Percentiles rank a stretch among this genome's conserved stretches.
These are phyloP conservation scores for Pseudonectria foliicola DNA, from an alignment of 2,329 filamentous ascomycete species.

Conservation along the genomic window DNA sequence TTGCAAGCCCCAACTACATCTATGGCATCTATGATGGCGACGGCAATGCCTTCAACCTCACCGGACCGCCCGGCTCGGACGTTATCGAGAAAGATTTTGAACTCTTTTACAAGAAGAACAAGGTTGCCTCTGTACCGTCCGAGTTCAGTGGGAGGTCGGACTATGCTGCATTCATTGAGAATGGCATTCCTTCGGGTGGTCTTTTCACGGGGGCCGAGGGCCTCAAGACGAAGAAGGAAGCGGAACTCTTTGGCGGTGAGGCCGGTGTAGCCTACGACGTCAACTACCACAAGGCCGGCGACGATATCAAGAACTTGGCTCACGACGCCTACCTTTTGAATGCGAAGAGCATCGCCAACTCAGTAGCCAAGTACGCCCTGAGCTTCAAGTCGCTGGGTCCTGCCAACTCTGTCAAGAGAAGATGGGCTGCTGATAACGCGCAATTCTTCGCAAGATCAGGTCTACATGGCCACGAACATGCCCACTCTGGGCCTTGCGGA, in stretches of 20 bases:
- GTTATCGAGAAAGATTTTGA: constrained; percentile 53
- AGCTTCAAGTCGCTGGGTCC: constrained; percentile 30
- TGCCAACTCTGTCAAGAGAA: constrained; percentile 20
- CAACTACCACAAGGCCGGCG: constrained; percentile 40
- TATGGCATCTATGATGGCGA: constrained; percentile 54
- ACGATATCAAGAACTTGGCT: constrained; percentile 33
- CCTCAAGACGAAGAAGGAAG: constrained; percentile 54
- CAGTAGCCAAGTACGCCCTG: constrained; percentile 33
- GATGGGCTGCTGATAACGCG: constrained; percentile 24
- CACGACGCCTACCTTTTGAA: constrained; percentile 39
- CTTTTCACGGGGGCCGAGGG: constrained; percentile 62
- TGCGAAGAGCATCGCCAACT: constrained; percentile 35
- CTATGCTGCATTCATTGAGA: constrained; percentile 60
- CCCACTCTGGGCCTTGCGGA: constrained; percentile 25
- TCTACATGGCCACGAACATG: constrained; percentile 15
- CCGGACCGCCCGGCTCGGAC: constrained; percentile 48
- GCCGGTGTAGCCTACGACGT: constrained; percentile 42
- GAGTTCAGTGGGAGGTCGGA: constrained; percentile 61
- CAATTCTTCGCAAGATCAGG: constrained; percentile 21
- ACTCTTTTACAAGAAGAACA: constrained; percentile 42
- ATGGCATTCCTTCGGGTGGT: constrained; percentile 60
- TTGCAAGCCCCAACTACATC: constrained; percentile 42
- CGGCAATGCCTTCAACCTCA: constrained; percentile 52
- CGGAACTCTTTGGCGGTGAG: constrained; percentile 52
- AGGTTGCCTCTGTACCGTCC: constrained; percentile 48